phyloP scores from a whole-genome alignment of 352 stramenopile species.

The Pythium aquatile region DNA sequence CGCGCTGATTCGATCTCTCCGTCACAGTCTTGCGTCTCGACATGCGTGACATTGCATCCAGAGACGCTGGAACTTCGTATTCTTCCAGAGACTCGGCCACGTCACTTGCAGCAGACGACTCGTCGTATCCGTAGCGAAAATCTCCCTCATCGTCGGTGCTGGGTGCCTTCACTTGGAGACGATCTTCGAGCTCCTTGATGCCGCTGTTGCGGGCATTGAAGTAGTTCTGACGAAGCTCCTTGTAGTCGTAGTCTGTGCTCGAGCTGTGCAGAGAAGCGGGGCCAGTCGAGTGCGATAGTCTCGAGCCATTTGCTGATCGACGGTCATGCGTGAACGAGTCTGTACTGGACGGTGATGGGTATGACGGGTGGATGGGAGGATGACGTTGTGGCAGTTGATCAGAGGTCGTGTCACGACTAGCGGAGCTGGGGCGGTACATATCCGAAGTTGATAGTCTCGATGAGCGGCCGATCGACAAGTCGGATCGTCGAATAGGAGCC shows the following conservation, averaged over 20 bases:
- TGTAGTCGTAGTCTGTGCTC: slow-evolving; percentile 10
- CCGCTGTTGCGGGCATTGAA: slow-evolving; percentile 30
- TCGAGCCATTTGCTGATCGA: slow-evolving; percentile 4
- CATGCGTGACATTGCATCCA: neutral
- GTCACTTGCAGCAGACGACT: slow-evolving; percentile 13
- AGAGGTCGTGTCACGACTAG: slow-evolving; percentile 4
- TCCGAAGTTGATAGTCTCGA: slow-evolving; percentile 18
- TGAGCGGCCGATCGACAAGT: slow-evolving; percentile 27
- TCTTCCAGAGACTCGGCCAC: slow-evolving; percentile 21
- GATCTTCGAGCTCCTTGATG: slow-evolving; percentile 25
- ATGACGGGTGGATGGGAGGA: slow-evolving; percentile 4
- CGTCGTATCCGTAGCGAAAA: slow-evolving; percentile 29
- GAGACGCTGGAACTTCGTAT: slow-evolving; percentile 21
- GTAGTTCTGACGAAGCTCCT: slow-evolving; percentile 26
- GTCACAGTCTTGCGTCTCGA: slow-evolving; percentile 7
- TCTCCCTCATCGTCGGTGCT: slow-evolving; percentile 25
- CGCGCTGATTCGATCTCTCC: neutral
- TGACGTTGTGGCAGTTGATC: slow-evolving; percentile 9
- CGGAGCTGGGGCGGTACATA: neutral
- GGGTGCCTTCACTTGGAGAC: slow-evolving; percentile 5
- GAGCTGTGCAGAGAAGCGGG: neutral
- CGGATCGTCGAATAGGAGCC: slow-evolving; percentile 31
- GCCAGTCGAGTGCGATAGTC: neutral
- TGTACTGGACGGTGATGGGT: slow-evolving; percentile 17
- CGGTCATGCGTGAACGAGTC: slow-evolving; percentile 18